phyloP scores from a whole-genome alignment of 257 asterid genomes.

The Thymus quinquecostatus region DNA sequence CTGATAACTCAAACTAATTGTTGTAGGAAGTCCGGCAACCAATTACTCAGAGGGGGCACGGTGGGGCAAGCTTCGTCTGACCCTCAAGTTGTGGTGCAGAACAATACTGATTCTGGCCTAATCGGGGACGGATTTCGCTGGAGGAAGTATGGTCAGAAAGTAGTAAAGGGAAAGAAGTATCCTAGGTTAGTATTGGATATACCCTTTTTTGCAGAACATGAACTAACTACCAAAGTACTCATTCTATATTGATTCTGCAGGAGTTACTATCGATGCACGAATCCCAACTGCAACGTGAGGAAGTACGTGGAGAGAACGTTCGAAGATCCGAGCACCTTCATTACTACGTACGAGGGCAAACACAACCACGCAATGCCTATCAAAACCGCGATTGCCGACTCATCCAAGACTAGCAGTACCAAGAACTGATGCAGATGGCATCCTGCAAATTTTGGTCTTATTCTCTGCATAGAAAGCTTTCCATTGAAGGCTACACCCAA shows the following conservation, averaged over 20 bases:
- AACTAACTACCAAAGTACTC: no score
- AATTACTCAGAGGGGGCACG: constrained; percentile 35
- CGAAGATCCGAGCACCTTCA: constrained; percentile 60
- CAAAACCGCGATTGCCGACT: constrained; percentile 36
- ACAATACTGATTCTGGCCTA: constrained; percentile 46
- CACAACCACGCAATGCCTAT: constrained; percentile 71
- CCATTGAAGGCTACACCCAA: not conserved
- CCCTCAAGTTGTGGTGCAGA: constrained; percentile 42
- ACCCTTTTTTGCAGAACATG: not conserved
- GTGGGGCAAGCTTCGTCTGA: constrained; percentile 38
- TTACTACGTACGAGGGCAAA: constrained; percentile 78
- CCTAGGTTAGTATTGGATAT: constrained; percentile 63
- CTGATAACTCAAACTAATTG: constrained; percentile 3
- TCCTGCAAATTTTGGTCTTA: not conserved
- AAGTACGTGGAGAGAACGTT: constrained; percentile 77
- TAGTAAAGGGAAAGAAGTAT: constrained; percentile 72
- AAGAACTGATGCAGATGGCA: constrained; percentile 26
- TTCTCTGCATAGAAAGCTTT: not conserved
- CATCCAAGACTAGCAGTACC: constrained; percentile 41
- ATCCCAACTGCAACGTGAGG: constrained; percentile 64
- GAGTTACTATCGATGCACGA: constrained; percentile 89
- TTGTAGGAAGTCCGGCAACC: constrained; percentile 53
- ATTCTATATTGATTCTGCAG: constrained; percentile 45
- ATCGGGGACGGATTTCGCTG: constrained; percentile 78
- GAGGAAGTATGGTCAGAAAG: constrained; percentile 95